A percentile compares a stretch with the other conserved stretches of the same genome.
Evolutionary conservation across 306 rosid genomes (phyloP).

Genomic region (Hylodesmum podocarpum): DNA sequence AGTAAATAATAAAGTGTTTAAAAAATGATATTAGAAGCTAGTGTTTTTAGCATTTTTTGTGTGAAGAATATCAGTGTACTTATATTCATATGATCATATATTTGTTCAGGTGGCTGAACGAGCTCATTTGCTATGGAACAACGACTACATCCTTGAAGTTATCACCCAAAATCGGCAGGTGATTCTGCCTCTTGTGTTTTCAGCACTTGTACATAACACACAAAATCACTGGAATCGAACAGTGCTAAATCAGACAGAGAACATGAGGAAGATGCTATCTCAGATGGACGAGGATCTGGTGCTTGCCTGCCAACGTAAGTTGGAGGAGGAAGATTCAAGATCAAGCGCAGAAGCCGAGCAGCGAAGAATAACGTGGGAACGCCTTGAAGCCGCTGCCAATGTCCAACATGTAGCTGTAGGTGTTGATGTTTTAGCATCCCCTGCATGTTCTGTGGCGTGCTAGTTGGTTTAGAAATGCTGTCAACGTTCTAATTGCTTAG

Average conservation of each 20-base stretch:
- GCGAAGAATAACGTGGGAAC: conserved; percentile 41
- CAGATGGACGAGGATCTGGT: conserved; percentile 79
- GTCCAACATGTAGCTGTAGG: conserved; percentile 34
- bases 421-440: conserved; percentile 45
- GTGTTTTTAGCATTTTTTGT: background rate
- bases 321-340: conserved; percentile 57
- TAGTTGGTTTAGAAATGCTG: conserved; percentile 26
- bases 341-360: conserved; percentile 55
- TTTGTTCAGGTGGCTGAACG: conserved; percentile 73
- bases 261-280: conserved; percentile 57
- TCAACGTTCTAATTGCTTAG: background rate
- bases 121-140: conserved; percentile 80
- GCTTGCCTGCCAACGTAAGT: conserved; percentile 58
- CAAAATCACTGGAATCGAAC: conserved; percentile 73
- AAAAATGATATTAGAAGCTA: too few relatives aligned
- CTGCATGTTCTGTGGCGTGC: conserved; percentile 66
- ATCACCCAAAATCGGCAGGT: conserved; percentile 60
- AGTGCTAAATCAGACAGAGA: conserved; percentile 71
- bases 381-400: background rate
- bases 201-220: conserved; percentile 63
- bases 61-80: background rate
- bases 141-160: conserved; percentile 61
- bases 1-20: background rate
- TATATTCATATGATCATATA: background rate
- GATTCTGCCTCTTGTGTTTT: conserved; percentile 65